Conservation (phyloP, 345 rosid species). For the Acer campestre region DNA sequence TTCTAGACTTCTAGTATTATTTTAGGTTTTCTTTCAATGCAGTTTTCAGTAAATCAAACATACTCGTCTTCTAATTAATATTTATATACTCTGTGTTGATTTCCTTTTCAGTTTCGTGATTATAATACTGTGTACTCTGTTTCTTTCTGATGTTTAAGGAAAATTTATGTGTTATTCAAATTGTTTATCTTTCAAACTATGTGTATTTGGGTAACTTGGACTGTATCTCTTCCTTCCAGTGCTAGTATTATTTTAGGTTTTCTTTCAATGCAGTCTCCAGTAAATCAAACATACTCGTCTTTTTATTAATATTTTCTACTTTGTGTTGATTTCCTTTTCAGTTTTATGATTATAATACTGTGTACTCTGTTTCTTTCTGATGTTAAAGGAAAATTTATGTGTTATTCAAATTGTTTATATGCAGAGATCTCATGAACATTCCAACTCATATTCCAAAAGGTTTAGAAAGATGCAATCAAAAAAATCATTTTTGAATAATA, state of each 20-base stretch:
- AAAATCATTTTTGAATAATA: slow-evolving; percentile 49
- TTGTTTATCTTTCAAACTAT: not conserved
- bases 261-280: not conserved
- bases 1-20: not conserved
- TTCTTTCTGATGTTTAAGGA: slow-evolving; percentile 3
- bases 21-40: not conserved
- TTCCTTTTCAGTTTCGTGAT: slow-evolving; percentile 7
- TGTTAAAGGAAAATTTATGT: slow-evolving; percentile 12
- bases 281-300: not conserved
- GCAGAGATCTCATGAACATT: slow-evolving; percentile 29
- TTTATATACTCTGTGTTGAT: not conserved
- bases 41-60: not conserved
- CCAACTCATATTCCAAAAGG: slow-evolving; percentile 40
- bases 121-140: not conserved
- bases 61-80: not conserved
- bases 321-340: slow-evolving; percentile 10
- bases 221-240: too few relatives aligned
- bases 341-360: not conserved
- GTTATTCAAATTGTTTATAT: slow-evolving; percentile 20
- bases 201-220: too few relatives aligned
- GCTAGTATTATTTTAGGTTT: not conserved
- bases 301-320: not conserved
- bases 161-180: slow-evolving; percentile 17
- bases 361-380: not conserved
- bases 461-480: slow-evolving; percentile 47